Conservation (phyloP, 805 yeast species). For the Cyberlindnera bimundalis region DNA sequence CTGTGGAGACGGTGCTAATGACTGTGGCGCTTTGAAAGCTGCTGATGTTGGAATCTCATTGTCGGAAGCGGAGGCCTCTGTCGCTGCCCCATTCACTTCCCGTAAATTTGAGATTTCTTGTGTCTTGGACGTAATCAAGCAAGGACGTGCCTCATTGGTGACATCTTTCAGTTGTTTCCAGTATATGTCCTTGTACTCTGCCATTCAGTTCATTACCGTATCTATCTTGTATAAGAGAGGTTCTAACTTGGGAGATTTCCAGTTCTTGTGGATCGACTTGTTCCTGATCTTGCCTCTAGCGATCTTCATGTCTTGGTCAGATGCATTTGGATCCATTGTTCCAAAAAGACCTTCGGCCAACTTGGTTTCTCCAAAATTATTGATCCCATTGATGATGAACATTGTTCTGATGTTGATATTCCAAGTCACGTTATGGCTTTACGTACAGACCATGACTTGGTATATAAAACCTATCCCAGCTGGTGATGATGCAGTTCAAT, state of each 20-base stretch:
- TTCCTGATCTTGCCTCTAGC: conserved; percentile 92
- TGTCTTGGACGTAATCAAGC: conserved; percentile 84
- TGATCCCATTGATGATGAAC: conserved; percentile 78
- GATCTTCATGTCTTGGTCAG: conserved; percentile 96
- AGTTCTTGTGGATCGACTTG: conserved; percentile 90
- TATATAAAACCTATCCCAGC: conserved; percentile 79
- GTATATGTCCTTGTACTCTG: conserved; percentile 95
- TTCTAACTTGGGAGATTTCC: conserved; percentile 93
- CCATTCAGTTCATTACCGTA: conserved; percentile 90
- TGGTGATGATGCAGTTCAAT: conserved; percentile 73
- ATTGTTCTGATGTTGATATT: conserved; percentile 60
- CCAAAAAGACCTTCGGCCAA: conserved; percentile 90
- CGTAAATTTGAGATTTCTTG: conserved; percentile 88
- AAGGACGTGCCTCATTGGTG: conserved; percentile 92
- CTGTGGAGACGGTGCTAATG: conserved; percentile 99
- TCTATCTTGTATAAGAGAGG: conserved; percentile 83
- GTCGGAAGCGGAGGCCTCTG: conserved; percentile 97
- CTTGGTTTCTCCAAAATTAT: conserved; percentile 81
- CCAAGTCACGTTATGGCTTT: conserved; percentile 67
- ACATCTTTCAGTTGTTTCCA: conserved; percentile 97
- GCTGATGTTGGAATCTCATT: conserved; percentile 96
- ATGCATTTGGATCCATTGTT: conserved; percentile 59
- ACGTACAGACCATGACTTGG: conserved; percentile 63
- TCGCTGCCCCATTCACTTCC: conserved; percentile 97
- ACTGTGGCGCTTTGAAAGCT: conserved; percentile 96